A percentile compares a stretch with the other conserved stretches of the same genome.
Conservation (phyloP, 345 rosid genomes). For the Camelina neglecta region DNA sequence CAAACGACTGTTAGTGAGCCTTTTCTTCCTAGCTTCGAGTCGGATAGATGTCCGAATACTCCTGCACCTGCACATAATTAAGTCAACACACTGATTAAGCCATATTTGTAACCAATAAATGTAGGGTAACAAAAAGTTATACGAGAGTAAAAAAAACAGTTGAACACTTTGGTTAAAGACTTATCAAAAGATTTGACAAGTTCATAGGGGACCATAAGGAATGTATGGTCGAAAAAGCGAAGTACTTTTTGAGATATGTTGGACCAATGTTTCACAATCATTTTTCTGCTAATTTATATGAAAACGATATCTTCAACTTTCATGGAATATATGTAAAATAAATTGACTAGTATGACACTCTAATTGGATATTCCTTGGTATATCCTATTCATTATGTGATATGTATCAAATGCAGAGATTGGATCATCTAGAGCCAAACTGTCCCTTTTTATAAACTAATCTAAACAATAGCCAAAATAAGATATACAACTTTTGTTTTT, state of each 20-base stretch:
- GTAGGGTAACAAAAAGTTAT: background rate
- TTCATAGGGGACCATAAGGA: slow-evolving; percentile 9
- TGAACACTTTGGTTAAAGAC: background rate
- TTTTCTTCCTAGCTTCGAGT: slow-evolving; percentile 87
- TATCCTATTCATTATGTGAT: slow-evolving; percentile 20
- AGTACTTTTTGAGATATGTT: slow-evolving; percentile 25
- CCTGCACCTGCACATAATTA: slow-evolving; percentile 74
- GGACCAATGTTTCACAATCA: slow-evolving; percentile 23
- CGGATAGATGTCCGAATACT: slow-evolving; percentile 88
- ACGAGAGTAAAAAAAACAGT: background rate
- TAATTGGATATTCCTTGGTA: slow-evolving; percentile 41
- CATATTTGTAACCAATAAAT: slow-evolving; percentile 11
- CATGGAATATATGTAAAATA: background rate
- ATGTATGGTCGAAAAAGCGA: slow-evolving; percentile 10
- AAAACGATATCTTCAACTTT: slow-evolving; percentile 25
- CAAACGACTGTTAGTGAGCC: slow-evolving; percentile 84
- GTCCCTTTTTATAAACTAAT: slow-evolving; percentile 4
- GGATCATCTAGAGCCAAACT: slow-evolving; percentile 10
- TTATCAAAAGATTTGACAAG: background rate
- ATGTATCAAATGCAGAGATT: slow-evolving; percentile 3
- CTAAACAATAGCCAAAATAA: slow-evolving; percentile 17
- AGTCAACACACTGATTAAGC: background rate
- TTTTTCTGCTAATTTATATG: background rate
- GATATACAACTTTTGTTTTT: slow-evolving; percentile 2
- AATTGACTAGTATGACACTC: background rate